Percentiles rank a stretch among this genome's conserved stretches.
phyloP scores from a whole-genome alignment of 352 stramenopile genomes.

The Aphanomyces astaci region DNA sequence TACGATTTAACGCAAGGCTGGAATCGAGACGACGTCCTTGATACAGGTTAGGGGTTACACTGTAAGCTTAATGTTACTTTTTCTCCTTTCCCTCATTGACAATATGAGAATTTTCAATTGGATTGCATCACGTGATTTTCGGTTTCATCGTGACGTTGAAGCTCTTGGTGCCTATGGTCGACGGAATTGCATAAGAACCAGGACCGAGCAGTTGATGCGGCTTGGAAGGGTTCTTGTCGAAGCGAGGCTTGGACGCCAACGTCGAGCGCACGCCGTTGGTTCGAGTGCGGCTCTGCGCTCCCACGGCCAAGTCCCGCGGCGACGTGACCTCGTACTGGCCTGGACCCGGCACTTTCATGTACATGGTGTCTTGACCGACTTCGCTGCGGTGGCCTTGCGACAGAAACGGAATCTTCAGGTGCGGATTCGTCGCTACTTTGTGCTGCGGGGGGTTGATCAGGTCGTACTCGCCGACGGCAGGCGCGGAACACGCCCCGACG shows the following conservation, averaged over 20 bases:
- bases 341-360: slow-evolving; percentile 36
- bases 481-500: slow-evolving; percentile 13
- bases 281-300: slow-evolving; percentile 26
- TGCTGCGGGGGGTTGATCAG: slow-evolving; percentile 13
- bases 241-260: slow-evolving; percentile 42
- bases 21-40: too few relatives aligned
- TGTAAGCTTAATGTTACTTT: too few relatives aligned
- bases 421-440: slow-evolving; percentile 15
- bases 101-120: not conserved
- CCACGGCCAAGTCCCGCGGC: not conserved
- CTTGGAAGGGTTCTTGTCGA: slow-evolving; percentile 44
- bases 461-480: slow-evolving; percentile 21
- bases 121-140: slow-evolving; percentile 2
- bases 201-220: slow-evolving; percentile 37
- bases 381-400: slow-evolving; percentile 9
- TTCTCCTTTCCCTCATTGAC: too few relatives aligned
- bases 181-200: slow-evolving; percentile 44
- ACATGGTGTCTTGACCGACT: slow-evolving; percentile 9
- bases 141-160: slow-evolving; percentile 58
- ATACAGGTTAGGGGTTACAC: too few relatives aligned
- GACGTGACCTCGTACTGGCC: slow-evolving; percentile 32
- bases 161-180: slow-evolving; percentile 50
- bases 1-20: too few relatives aligned
- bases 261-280: slow-evolving; percentile 35
- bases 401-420: slow-evolving; percentile 17